Percentiles rank a stretch among this genome's conserved stretches.
Conservation (phyloP, 164 flowering plant species). For the Vitis riparia region DNA sequence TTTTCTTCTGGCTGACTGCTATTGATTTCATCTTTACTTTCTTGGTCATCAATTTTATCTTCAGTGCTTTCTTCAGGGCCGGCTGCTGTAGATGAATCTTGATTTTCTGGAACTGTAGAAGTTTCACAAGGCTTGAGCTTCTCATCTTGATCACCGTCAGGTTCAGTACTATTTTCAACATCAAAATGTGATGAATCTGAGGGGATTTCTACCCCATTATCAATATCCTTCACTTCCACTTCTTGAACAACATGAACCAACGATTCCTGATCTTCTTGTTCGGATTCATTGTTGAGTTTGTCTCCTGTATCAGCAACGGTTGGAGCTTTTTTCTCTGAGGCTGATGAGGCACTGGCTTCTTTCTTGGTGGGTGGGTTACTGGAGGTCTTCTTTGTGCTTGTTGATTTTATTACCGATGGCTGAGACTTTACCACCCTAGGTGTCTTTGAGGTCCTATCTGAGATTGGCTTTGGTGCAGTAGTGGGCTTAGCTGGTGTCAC, state of each 20-base stretch:
- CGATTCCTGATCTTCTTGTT: constrained; percentile 15
- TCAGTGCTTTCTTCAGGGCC: constrained; percentile 3
- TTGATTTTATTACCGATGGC: constrained; percentile 10
- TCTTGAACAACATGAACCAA: constrained; percentile 17
- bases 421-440: constrained; percentile 16
- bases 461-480: constrained; percentile 14
- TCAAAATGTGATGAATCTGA: constrained; percentile 9
- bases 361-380: background rate
- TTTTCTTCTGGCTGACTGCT: background rate
- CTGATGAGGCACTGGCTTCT: constrained; percentile 2
- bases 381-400: constrained; percentile 13
- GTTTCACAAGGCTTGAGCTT: constrained; percentile 7
- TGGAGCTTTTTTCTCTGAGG: background rate
- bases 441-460: constrained; percentile 17
- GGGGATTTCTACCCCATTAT: constrained; percentile 4
- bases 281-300: background rate
- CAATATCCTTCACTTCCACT: constrained; percentile 9
- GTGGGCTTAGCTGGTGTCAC: constrained; percentile 7
- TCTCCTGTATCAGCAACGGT: background rate
- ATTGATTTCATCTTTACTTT: background rate
- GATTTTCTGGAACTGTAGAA: constrained; percentile 17
- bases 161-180: background rate
- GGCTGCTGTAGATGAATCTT: background rate
- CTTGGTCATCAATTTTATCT: constrained; percentile 6
- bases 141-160: constrained; percentile 9